These are phyloP conservation scores for Megacollybia marginata DNA, from an alignment of 768 basidiomycete genomes.

Conservation along the genomic window DNA sequence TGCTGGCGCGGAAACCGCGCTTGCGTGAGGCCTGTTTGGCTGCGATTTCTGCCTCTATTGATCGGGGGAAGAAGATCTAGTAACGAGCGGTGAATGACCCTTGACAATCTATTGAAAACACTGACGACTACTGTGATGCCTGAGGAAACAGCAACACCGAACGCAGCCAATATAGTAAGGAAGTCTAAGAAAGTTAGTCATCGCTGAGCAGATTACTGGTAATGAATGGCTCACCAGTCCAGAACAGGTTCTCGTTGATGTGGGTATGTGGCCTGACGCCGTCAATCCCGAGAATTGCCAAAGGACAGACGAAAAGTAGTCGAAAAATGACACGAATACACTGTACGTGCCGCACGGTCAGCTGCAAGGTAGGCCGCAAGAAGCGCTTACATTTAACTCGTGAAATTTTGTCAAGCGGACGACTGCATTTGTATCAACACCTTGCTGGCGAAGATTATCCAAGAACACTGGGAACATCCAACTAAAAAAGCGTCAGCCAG, in stretches of 20 bases:
- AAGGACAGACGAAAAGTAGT: constrained; percentile 59
- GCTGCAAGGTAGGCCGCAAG: no score
- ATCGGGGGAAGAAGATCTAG: constrained; percentile 83
- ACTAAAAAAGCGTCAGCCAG: constrained; percentile 20
- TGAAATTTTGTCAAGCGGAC: constrained; percentile 74
- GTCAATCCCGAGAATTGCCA: constrained; percentile 62
- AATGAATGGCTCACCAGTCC: constrained; percentile 23
- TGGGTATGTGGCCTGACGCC: constrained; percentile 55
- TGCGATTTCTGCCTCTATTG: constrained; percentile 57
- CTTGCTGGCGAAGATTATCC: constrained; percentile 1
- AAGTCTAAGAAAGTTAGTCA: constrained; percentile 30
- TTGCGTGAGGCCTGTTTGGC: constrained; percentile 32
- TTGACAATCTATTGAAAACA: constrained; percentile 1
- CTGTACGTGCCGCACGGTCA: constrained; percentile 23
- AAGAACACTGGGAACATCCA: constrained; percentile 69
- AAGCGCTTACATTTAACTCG: constrained; percentile 58
- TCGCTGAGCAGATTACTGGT: no score
- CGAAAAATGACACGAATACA: constrained; percentile 67
- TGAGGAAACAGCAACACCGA: constrained; percentile 63
- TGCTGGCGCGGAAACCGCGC: constrained; percentile 27
- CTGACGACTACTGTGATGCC: constrained; percentile 66
- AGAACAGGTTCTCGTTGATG: constrained; percentile 55
- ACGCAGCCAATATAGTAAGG: constrained; percentile 44
- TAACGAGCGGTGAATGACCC: neutral
- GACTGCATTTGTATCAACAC: constrained; percentile 55